Base-by-base conservation (phyloP, 2,329 filamentous ascomycete genomes). In the Arthroderma sp. region DNA sequence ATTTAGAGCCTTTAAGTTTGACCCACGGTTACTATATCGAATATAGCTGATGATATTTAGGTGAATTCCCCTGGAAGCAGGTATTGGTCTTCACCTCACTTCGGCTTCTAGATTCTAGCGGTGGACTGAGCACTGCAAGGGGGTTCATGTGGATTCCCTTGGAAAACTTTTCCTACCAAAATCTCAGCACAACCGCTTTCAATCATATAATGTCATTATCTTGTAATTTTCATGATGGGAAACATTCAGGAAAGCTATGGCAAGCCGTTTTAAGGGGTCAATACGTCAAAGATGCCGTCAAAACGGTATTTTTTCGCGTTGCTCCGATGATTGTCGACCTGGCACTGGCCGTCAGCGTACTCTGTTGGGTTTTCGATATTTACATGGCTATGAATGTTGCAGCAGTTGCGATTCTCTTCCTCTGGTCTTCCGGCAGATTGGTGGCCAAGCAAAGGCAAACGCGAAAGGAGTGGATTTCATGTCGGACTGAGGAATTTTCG, bases 221-320 rank as follows among this genome's bases (percentile, higher is more conserved):
- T 0, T 80, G 80, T 64, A 78, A 83, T 49, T 85, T 83, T 44
- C 81, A 86, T 55, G 75, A 77, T 11, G 71, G 72, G 41, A 80
- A 81, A 50, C 71, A 75, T 44, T 78, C 77, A 1, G 78, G 77
- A 1, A 75, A 82, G 49, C 66, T 85, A 0, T 75, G 78, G 58
- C 74, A 77, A 50, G 73, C 78, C 3, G 71, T 84, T n/a, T 69
- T 73, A 42, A 78, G 82, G 52, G 82, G 78, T 0, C 66, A 71
- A 36, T 71, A 76, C 2, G 63, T 84, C 8, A 74, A 74, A 36
- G 66, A 73, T 33, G 60, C 84, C 2, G 63, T 83, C 7, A 74
- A 82, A 38, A 71, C 72, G 34, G 61, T 78, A 3, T 60, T 78
- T 2, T 78, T 83, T 48, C 68, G 75, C 10, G 65, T 83, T 11